These are phyloP conservation scores for Hysterangium stoloniferum DNA, from an alignment of 768 basidiomycete genomes.

Conservation along the genomic window DNA sequence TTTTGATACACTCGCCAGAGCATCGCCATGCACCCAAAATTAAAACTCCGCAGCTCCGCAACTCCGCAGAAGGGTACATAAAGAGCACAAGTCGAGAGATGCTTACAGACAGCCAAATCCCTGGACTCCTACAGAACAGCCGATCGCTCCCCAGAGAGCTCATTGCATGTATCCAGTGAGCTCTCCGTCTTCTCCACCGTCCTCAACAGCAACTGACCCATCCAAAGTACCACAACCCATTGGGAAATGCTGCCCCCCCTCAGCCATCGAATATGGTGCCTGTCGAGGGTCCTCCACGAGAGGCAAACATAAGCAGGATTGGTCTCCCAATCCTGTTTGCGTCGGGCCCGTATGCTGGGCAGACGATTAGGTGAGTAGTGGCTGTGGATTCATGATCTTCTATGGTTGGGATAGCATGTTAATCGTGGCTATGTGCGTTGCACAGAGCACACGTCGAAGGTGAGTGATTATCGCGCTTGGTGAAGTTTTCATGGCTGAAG, in stretches of 20 bases:
- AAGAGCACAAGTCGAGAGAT: too few species aligned
- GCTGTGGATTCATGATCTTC: not conserved
- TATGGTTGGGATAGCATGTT: not conserved
- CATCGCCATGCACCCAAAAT: too few species aligned
- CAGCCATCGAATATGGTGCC: not conserved
- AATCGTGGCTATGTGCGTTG: not conserved
- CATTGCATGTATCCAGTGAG: conserved; percentile 2
- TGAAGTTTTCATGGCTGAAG: not conserved
- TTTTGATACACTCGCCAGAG: too few species aligned
- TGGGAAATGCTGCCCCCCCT: not conserved
- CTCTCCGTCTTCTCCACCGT: not conserved
- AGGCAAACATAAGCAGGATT: conserved; percentile 19
- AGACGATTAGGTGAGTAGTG: conserved; percentile 32
- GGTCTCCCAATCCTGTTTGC: conserved; percentile 48
- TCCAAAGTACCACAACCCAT: conserved; percentile 4
- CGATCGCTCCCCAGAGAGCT: not conserved
- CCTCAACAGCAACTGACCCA: not conserved
- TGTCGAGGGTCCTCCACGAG: conserved; percentile 9
- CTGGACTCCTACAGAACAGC: not conserved
- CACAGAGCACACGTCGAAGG: conserved; percentile 10
- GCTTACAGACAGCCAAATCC: conserved; percentile 4
- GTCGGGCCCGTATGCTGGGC: conserved; percentile 54
- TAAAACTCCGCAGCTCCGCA: too few species aligned
- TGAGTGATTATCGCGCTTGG: not conserved
- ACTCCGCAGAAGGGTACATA: too few species aligned